Base-by-base conservation (phyloP, 2,329 filamentous ascomycete species). In the Microdochium paspali region DNA sequence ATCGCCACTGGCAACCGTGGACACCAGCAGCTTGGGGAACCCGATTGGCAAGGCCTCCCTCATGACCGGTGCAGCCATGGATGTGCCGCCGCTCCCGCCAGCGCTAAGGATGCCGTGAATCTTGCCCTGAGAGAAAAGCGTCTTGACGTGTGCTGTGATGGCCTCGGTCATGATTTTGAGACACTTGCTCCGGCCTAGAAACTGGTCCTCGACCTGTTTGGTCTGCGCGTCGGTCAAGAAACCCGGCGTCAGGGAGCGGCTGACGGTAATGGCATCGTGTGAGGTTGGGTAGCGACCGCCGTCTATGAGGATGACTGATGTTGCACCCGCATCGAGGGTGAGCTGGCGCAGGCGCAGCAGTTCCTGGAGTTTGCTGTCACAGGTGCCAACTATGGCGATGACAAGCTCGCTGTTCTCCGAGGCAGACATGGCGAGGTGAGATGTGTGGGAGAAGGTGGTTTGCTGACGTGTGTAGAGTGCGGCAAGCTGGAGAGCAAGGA, bases 11-110 rank as follows among this genome's bases (percentile, higher is more conserved):
- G 82, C 82, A 54, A 87, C 77, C 0, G 84, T 87, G 21, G 79
- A 84, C 2, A 87, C 78, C 46, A 87, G 81, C 42, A 87, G 54
- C 56, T 87, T 87, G 0, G 84, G 84, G 45, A 87, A 75, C 0
- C 82, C 82, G 12, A 87, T 68, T 0, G 83, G 82, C 0, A 84
- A 58, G 0, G 70, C 73, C 2, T 73, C 64, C 13, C 79, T 69
- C 81, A 87, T 85, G 0, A 80, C 72, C 0, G 73, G 65, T 0
- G 82, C 71, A 0, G 75, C 74, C 10, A 87, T 68, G 2, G 76
- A 74, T 0, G 82, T 85, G 0, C 80, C 79, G 21, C 78, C 74
- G 1, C 78, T 83, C 0, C 84, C 84, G 7, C 80, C 84, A 0
- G 80, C 72, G 0, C 71, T 72, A 12, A 86, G 63, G 13, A 82